Conservation (phyloP, 1,284 basidiomycete species). For the Mycosarcoma maydis region DNA sequence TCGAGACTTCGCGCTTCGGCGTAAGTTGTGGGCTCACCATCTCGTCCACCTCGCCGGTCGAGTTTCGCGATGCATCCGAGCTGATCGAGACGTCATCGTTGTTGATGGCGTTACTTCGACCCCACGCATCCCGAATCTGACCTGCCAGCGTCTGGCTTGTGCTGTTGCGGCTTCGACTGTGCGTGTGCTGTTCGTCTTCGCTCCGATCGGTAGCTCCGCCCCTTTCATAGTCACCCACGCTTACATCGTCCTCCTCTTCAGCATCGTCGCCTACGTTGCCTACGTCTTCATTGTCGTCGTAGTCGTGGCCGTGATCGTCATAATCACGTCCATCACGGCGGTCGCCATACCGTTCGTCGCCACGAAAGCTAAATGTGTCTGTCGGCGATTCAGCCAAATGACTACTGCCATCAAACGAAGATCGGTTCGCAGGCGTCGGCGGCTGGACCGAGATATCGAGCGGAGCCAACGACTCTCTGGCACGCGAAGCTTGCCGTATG, state of each 20-base stretch:
- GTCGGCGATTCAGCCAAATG: constrained; percentile 30
- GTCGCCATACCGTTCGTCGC: background rate
- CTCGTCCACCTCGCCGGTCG: constrained; percentile 24
- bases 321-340: constrained; percentile 9
- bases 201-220: too few species aligned
- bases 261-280: constrained; percentile 1
- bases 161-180: constrained; percentile 8
- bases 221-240: too few species aligned
- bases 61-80: constrained; percentile 10
- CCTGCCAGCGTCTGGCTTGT: constrained; percentile 31
- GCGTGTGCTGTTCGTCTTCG: constrained; percentile 5
- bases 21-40: constrained; percentile 4
- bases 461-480: constrained; percentile 12
- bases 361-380: constrained; percentile 25
- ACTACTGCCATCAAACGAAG: constrained; percentile 15
- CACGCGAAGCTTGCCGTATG: constrained; percentile 30
- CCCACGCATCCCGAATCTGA: constrained; percentile 35
- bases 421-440: constrained; percentile 22
- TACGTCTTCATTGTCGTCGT: constrained; percentile 1
- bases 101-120: constrained; percentile 11
- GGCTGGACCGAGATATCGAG: constrained; percentile 35
- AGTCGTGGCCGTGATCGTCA: constrained; percentile 11
- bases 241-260: background rate
- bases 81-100: background rate
- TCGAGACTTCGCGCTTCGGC: constrained; percentile 1